Evolutionary conservation across 768 basidiomycete species (phyloP), one percentile per base, ranked within the genome.

Genomic region (Hericium alpestre): DNA sequence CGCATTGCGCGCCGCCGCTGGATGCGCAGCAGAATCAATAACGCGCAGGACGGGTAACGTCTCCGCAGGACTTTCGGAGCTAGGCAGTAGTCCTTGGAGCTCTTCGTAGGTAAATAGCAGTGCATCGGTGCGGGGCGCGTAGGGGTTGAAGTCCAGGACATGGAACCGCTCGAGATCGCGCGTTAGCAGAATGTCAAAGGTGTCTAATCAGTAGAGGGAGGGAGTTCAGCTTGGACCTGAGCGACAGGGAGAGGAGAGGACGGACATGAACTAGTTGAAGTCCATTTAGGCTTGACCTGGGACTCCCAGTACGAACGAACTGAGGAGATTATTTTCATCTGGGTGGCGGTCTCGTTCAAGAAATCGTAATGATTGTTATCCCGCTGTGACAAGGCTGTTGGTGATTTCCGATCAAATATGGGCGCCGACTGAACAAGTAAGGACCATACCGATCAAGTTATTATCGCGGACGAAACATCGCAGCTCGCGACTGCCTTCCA

Each of bases 111-210:
- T 79, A 71, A 95, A 97, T 16, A 96, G 74, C 0, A 95, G 79
- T 0, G 92, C 69, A 64, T 97, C 93, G n/a, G 95, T 96, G 39
- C 81, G 83, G 4, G 83, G 80, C 11, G 85, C 80, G 65, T 87
- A 96, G 0, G 93, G 91, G 62, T 93, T 93, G 71, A 97, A 92
- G 68, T 97, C 95, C 65, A 98, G 67, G 62, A 98, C 75, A 69
- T 93, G 87, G 15, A 82, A 89, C 11, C 82, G 77, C 1, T 78
- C 69, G 38, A 91, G 75, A 67, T 93, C 84, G 27, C 91, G 84
- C 2, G 91, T 92, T 38, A 97, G 79, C 58, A 94, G 79, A 49
- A 96, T 70, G 67, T 98, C 94, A 64, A 98, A 86, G 9, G 79
- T 73, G 66, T 96, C 94, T 94, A 65, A 40, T 10, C 9, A 18